Evolutionary conservation across 2,329 filamentous ascomycete genomes (phyloP), one percentile per base, ranked within the genome.

Genomic region (Colletotrichum phormii): DNA sequence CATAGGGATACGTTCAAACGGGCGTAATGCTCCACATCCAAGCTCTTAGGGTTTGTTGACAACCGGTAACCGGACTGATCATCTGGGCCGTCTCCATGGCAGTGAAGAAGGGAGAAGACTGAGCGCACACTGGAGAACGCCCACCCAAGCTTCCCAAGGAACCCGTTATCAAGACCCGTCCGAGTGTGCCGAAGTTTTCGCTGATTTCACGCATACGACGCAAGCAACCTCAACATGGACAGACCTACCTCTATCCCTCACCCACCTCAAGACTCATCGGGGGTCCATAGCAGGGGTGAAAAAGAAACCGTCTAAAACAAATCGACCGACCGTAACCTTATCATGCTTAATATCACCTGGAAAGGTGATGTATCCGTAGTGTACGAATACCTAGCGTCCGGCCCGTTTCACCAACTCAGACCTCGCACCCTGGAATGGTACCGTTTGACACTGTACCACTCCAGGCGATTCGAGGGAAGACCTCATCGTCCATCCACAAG

Each of bases 321-420:
- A 61, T 2, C 31, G 33, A 24, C 26, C 64, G 57, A 35, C 67
- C 49, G 57, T 37, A 51, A 67, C 63, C 26, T 26, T 31, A 31
- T 37, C 69, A 63, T 72, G 58, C 64, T 58, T 58, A 54, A 70
- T 60, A 54, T 31, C 62, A 42, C 58, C 29, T n/a, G 35, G 12
- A n/a, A 35, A n/a, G n/a, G 6, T 51, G n/a, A 42, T 18, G 37
- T 7, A 31, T 35, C 26, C 4, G 46, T 22, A 15, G 18, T 7
- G 22, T 35, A 49, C 42, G 42, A 49, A 49, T 49, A 29, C 26
- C 26, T 29, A 49, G 42, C 4, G 42, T 49, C 42, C 42, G 42
- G 42, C 42, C 12, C n/a, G 46, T 63, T 63, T 53, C 60, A 53
- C n/a, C 22, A 26, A 54, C 51, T 24, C 11, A 49, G 42, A 49